phyloP scores from a whole-genome alignment of 2,329 filamentous ascomycete species.

The Ophiostoma sp. region DNA sequence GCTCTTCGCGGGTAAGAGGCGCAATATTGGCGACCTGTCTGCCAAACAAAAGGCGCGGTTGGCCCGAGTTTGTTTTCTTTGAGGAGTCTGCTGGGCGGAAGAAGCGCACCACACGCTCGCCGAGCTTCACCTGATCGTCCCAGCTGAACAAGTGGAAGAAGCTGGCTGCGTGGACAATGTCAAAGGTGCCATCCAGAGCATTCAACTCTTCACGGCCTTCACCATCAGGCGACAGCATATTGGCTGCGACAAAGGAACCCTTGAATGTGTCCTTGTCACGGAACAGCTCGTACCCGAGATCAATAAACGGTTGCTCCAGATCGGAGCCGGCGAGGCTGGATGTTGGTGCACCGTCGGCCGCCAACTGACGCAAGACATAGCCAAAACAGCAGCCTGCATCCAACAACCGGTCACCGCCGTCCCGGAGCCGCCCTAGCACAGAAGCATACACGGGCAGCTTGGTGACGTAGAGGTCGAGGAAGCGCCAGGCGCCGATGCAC shows the following conservation, averaged over 20 bases:
- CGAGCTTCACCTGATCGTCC: conserved; percentile 34
- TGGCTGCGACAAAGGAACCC: conserved; percentile 31
- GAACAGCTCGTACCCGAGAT: conserved; percentile 40
- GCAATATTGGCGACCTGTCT: conserved; percentile 35
- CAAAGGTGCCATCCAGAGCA: conserved; percentile 33
- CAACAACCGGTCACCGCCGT: conserved; percentile 37
- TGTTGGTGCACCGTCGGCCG: conserved; percentile 41
- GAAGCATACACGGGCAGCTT: conserved; percentile 36
- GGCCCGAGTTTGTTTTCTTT: not conserved
- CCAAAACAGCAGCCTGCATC: conserved; percentile 49
- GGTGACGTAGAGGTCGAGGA: conserved; percentile 41
- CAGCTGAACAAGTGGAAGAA: conserved; percentile 39
- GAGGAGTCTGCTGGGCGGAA: conserved; percentile 29
- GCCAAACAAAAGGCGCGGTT: conserved; percentile 34
- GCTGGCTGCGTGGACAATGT: conserved; percentile 36
- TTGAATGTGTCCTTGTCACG: conserved; percentile 33
- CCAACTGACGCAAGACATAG: conserved; percentile 47
- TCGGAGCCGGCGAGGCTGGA: conserved; percentile 44
- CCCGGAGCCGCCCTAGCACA: conserved; percentile 34
- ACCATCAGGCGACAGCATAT: conserved; percentile 32
- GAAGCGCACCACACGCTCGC: conserved; percentile 34
- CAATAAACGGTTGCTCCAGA: conserved; percentile 38
- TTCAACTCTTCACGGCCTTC: conserved; percentile 26
- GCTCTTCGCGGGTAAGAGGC: conserved; percentile 25
- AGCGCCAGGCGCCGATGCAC: conserved; percentile 44